Conservation (phyloP, 345 rosid genomes). For the Linum usitatissimum region DNA sequence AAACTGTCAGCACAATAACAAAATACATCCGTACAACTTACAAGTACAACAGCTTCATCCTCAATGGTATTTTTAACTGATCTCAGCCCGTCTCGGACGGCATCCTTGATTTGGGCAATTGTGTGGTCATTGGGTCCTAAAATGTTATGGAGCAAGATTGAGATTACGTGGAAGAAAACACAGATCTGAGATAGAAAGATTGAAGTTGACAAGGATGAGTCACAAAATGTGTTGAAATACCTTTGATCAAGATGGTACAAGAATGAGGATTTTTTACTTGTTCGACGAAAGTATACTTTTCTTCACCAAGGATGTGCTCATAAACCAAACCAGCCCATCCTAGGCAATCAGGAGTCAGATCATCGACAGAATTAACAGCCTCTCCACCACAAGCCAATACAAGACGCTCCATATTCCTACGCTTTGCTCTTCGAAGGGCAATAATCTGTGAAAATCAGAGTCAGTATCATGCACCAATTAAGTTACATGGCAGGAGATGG, state of each 20-base stretch:
- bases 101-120: conserved; percentile 96
- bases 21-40: conserved; percentile 18
- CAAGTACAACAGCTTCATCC: conserved; percentile 84
- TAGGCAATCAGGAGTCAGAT: conserved; percentile 74
- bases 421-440: conserved; percentile 96
- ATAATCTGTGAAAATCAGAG: conserved; percentile 45
- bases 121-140: conserved; percentile 97
- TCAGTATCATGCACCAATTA: neutral
- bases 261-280: conserved; percentile 85
- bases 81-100: conserved; percentile 92
- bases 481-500: neutral
- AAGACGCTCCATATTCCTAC: conserved; percentile 97
- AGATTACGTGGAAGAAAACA: neutral
- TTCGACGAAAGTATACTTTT: conserved; percentile 92
- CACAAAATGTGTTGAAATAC: conserved; percentile 21
- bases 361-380: conserved; percentile 86
- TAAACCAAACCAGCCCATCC: conserved; percentile 99
- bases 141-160: conserved; percentile 5
- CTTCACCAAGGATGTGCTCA: conserved; percentile 92
- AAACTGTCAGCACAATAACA: neutral
- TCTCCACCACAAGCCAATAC: conserved; percentile 97
- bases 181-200: neutral
- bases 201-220: neutral
- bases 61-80: conserved; percentile 91
- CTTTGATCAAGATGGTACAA: conserved; percentile 89